Base-by-base conservation (phyloP, 441 rosid genomes). In the Croton laevigatus region DNA sequence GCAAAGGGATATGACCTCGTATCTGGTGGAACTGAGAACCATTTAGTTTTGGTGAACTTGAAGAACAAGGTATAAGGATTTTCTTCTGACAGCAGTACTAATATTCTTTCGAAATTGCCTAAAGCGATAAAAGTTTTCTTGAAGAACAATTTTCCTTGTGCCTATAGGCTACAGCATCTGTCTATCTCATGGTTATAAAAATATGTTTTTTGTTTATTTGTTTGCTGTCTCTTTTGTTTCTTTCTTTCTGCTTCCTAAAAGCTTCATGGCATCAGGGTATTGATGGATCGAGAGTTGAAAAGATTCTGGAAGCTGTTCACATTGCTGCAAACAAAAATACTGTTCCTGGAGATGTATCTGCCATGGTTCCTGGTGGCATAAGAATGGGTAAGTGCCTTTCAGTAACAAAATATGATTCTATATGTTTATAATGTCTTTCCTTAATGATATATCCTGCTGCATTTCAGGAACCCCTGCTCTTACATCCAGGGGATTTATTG, bases 341-440 rank as follows among this genome's bases (percentile, higher is more conserved):
- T 13, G 99, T 94, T 79, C 98, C 99, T 0, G 99, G 98, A 37
- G 99, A 94, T 80, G 97, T 94, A 76, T 94, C 98, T 59, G 99
- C 99, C 80, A 94, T 94, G 99, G 99, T 94, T 87, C 99, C 99
- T 57, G 99, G 99, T 78, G 99, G 99, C 74, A 89, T 94, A 75
- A 90, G 96, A 65, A 92, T 94, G 99, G 99, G 98, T 94, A 84
- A 62, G 81, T 62, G 59, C 67, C 46, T 53, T 57, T 58, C 27
- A 36, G 40, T 34, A 4, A n/a, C 61, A 27, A 6, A 58, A 59
- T 55, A 8, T 46, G 55, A 13, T n/a, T 54, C 36, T 20, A 6
- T 61, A 49, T 14, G 38, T 34, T 64, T 51, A 0, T 32, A 17
- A 34, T 1, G 44, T 65, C 5, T 53, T 72, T 54, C 7, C 57